Evolutionary conservation across 23 red algal species (phyloP).

Genomic region (Gracilariopsis chorda): DNA sequence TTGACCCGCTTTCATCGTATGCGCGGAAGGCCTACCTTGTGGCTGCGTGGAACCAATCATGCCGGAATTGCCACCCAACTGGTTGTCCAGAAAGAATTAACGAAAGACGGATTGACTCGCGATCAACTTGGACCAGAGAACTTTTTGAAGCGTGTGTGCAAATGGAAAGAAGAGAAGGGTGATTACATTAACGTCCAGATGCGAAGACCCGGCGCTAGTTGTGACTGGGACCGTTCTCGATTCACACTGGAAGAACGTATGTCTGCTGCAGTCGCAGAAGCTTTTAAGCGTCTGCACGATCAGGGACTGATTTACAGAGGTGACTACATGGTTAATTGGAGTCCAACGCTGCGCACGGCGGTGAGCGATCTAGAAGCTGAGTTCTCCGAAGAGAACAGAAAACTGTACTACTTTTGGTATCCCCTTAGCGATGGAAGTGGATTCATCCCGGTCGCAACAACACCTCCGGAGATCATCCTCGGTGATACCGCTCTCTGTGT

Average conservation of each 20-base stretch:
- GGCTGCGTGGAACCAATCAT: conserved; percentile 97
- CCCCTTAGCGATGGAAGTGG: conserved; percentile 49
- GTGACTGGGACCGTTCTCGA: conserved; percentile 85
- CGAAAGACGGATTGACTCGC: conserved; percentile 39
- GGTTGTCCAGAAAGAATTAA: conserved; percentile 79
- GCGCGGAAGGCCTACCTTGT: conserved; percentile 70
- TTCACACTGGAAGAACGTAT: conserved; percentile 85
- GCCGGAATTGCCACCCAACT: conserved; percentile 98
- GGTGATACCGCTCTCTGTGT: conserved; percentile 95
- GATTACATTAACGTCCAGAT: conserved; percentile 96
- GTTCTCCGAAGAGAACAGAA: conserved; percentile 85
- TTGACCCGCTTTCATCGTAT: conserved; percentile 91
- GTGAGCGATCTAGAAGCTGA: conserved; percentile 98
- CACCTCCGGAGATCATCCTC: conserved; percentile 91
- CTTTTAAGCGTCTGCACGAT: conserved; percentile 92
- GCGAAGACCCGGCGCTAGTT: conserved; percentile 85
- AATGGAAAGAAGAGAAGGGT: conserved; percentile 95
- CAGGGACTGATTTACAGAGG: conserved; percentile 89
- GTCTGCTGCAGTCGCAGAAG: conserved; percentile 72
- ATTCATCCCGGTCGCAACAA: conserved; percentile 89
- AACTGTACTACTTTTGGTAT: conserved; percentile 96
- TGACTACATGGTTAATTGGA: conserved; percentile 98
- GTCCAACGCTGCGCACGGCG: conserved; percentile 87
- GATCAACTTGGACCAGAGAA: conserved; percentile 74
- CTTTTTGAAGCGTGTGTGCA: conserved; percentile 92